These are phyloP conservation scores for Rhinocladiella mackenziei DNA, from an alignment of 2,329 filamentous ascomycete genomes.

Conservation along the genomic window DNA sequence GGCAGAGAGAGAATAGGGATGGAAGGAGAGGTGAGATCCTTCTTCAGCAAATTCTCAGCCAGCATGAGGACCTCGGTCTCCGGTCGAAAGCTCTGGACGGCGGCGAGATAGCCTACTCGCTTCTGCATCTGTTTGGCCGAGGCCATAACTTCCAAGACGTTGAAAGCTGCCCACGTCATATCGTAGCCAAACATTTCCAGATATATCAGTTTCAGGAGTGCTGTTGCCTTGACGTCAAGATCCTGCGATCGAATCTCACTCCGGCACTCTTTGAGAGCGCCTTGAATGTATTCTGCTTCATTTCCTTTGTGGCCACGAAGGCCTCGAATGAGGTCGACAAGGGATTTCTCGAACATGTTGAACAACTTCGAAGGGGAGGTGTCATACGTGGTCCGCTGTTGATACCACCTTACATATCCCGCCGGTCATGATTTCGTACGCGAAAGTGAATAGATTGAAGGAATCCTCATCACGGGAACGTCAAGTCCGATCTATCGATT, in stretches of 20 bases:
- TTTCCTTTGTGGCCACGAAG: constrained; percentile 92
- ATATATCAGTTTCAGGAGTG: constrained; percentile 91
- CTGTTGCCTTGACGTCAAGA: constrained; percentile 96
- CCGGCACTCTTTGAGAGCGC: constrained; percentile 91
- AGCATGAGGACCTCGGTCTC: constrained; percentile 98
- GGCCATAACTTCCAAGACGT: constrained; percentile 98
- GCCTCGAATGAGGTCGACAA: constrained; percentile 97
- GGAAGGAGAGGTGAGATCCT: constrained; percentile 65
- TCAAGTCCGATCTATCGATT: too few relatives aligned
- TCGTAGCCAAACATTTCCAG: constrained; percentile 99
- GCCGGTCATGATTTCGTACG: constrained; percentile 14
- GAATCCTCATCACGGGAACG: too few relatives aligned
- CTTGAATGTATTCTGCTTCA: constrained; percentile 92
- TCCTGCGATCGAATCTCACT: constrained; percentile 87
- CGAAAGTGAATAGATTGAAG: constrained; percentile 9
- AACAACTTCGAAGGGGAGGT: not conserved
- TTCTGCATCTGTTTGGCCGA: constrained; percentile 93
- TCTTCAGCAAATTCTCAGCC: constrained; percentile 93
- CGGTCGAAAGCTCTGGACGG: constrained; percentile 90
- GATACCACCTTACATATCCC: constrained; percentile 3
- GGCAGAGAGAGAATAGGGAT: constrained; percentile 78
- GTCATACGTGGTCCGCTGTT: constrained; percentile 3
- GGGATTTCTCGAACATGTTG: constrained; percentile 93
- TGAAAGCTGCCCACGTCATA: constrained; percentile 99
- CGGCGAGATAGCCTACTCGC: constrained; percentile 87